Conservation (phyloP, 2,329 filamentous ascomycete species). For the Fusarium buharicum region DNA sequence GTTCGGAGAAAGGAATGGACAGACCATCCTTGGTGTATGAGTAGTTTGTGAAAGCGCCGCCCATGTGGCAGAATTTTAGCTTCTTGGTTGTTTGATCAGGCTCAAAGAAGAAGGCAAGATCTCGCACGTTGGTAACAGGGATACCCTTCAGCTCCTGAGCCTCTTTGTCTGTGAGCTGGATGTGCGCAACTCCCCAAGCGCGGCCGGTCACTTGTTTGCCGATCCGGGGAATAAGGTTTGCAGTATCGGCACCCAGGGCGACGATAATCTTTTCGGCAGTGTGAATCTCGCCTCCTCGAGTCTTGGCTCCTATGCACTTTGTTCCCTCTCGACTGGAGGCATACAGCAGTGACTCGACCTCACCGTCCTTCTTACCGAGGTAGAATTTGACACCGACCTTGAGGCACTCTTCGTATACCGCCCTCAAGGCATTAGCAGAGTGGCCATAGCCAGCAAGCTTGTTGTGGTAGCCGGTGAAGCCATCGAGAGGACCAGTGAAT, state of each 20-base stretch:
- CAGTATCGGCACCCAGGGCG: conserved; percentile 17
- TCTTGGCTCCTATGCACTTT: conserved; percentile 23
- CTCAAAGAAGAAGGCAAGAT: conserved; percentile 31
- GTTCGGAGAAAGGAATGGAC: conserved; percentile 3
- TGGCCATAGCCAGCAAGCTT: conserved; percentile 30
- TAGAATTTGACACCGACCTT: conserved; percentile 26
- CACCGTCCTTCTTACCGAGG: conserved; percentile 13
- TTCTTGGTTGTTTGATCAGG: conserved; percentile 27
- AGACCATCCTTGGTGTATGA: conserved; percentile 27
- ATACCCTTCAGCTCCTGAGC: conserved; percentile 21
- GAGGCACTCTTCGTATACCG: conserved; percentile 22
- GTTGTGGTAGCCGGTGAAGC: conserved; percentile 27
- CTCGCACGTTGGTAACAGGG: conserved; percentile 27
- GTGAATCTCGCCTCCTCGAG: conserved; percentile 8
- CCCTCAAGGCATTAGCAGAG: conserved; percentile 23
- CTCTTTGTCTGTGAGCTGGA: conserved; percentile 27
- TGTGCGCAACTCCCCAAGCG: conserved; percentile 28
- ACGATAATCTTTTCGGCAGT: conserved; percentile 25
- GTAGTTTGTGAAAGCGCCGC: conserved; percentile 29
- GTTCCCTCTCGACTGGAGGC: conserved; percentile 20
- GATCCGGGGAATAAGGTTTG: conserved; percentile 18
- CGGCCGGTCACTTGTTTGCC: conserved; percentile 32
- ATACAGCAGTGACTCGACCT: conserved; percentile 23
- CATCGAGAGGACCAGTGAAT: conserved; percentile 12
- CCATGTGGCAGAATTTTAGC: conserved; percentile 34